phyloP scores from a whole-genome alignment of 2,329 filamentous ascomycete species.

The Immersiporthe knoxdaviesiana region DNA sequence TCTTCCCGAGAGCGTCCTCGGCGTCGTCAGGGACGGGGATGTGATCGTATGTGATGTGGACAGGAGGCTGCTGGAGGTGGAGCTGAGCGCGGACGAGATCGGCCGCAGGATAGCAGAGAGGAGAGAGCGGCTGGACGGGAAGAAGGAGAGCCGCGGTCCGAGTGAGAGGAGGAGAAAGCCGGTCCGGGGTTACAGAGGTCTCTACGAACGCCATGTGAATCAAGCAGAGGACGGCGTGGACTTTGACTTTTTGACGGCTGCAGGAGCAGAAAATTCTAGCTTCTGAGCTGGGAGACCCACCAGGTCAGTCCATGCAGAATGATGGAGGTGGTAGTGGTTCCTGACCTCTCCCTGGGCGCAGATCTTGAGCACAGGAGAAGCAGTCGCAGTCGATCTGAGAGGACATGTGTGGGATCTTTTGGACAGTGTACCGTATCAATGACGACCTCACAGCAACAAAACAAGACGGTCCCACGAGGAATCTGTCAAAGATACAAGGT shows the following conservation, averaged over 20 bases:
- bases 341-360: too few species aligned
- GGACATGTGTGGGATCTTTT: too few species aligned
- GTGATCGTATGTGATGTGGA: conserved; percentile 77
- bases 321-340: background rate
- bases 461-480: background rate
- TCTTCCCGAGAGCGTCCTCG: conserved; percentile 74
- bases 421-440: too few species aligned
- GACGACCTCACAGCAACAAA: too few species aligned
- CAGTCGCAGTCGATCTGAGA: too few species aligned
- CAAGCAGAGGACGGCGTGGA: conserved; percentile 63
- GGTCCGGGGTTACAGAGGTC: conserved; percentile 59
- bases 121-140: conserved; percentile 39
- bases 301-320: background rate
- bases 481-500: too few species aligned
- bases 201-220: conserved; percentile 63
- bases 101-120: conserved; percentile 61
- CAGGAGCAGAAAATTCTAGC: conserved; percentile 34
- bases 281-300: background rate
- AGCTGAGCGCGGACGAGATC: conserved; percentile 73
- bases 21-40: conserved; percentile 76
- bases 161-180: conserved; percentile 32
- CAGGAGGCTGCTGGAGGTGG: conserved; percentile 59
- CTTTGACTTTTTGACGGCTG: conserved; percentile 63
- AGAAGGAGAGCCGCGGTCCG: conserved; percentile 33
- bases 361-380: too few species aligned